phyloP scores from a whole-genome alignment of 2,329 filamentous ascomycete genomes.

The Plenodomus lindquistii region DNA sequence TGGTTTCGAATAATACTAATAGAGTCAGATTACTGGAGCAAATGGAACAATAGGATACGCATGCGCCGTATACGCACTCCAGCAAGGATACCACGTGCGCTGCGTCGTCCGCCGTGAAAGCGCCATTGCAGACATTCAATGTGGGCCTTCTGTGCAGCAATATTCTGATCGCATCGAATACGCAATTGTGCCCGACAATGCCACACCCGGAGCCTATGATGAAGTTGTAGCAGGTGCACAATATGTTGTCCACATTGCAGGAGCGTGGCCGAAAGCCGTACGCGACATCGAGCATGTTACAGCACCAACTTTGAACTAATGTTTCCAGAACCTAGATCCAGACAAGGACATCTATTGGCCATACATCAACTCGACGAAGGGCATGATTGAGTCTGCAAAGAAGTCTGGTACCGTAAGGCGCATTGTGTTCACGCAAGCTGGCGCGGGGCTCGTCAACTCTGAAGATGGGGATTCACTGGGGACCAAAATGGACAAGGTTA shows the following conservation, averaged over 20 bases:
- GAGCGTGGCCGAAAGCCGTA: slow-evolving; percentile 39
- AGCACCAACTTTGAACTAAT: neutral
- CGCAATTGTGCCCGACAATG: slow-evolving; percentile 35
- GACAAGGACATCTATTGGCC: slow-evolving; percentile 40
- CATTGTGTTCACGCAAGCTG: slow-evolving; percentile 41
- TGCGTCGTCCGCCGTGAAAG: slow-evolving; percentile 36
- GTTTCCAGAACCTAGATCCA: slow-evolving; percentile 29
- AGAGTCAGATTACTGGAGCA: slow-evolving; percentile 36
- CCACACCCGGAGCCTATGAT: slow-evolving; percentile 30
- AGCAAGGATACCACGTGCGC: slow-evolving; percentile 35
- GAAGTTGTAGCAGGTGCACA: slow-evolving; percentile 25
- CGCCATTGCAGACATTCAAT: slow-evolving; percentile 28
- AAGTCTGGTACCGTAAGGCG: slow-evolving; percentile 29
- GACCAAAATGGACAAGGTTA: slow-evolving; percentile 27
- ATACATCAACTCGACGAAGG: slow-evolving; percentile 38
- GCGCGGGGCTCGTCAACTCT: slow-evolving; percentile 36
- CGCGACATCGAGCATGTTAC: neutral
- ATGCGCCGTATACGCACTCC: slow-evolving; percentile 31
- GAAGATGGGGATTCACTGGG: slow-evolving; percentile 39
- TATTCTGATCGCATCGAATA: slow-evolving; percentile 27
- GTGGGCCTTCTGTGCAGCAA: slow-evolving; percentile 31
- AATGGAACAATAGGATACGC: slow-evolving; percentile 43
- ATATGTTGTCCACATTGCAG: slow-evolving; percentile 39
- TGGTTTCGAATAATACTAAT: slow-evolving; percentile 1
- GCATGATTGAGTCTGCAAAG: slow-evolving; percentile 31